Evolutionary conservation across 495 filamentous ascomycete species (phyloP).

Genomic region (Cairneyella variabilis): DNA sequence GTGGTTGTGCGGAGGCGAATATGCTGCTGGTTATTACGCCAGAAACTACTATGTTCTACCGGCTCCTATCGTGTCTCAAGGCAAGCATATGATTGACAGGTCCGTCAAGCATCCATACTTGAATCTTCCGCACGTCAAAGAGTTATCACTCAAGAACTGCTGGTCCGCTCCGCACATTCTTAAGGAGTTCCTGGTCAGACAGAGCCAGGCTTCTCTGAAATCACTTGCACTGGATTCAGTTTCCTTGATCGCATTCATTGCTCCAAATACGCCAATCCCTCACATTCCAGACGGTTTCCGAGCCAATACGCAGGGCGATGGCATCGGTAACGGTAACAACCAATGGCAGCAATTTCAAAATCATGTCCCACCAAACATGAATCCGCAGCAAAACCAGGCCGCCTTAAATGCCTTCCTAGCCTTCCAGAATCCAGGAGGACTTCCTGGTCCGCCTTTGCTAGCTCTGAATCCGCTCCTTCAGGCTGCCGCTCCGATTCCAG

Average conservation of each 20-base stretch:
- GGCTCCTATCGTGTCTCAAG: constrained; percentile 40
- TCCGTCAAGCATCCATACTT: constrained; percentile 27
- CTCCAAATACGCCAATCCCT: constrained; percentile 7
- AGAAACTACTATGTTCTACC: constrained; percentile 49
- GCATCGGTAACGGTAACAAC: neutral
- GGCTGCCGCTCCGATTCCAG: neutral
- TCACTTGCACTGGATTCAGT: constrained; percentile 40
- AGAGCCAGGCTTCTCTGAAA: constrained; percentile 25
- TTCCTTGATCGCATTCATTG: constrained; percentile 34
- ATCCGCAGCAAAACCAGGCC: too few species aligned
- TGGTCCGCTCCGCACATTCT: constrained; percentile 42
- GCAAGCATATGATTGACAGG: constrained; percentile 41
- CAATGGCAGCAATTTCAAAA: neutral
- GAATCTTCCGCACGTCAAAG: constrained; percentile 40
- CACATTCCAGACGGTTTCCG: neutral
- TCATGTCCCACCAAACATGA: too few species aligned
- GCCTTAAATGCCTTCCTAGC: neutral
- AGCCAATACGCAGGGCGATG: neutral
- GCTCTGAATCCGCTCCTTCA: neutral
- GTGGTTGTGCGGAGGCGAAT: constrained; percentile 54
- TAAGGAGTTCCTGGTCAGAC: constrained; percentile 24
- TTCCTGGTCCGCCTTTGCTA: neutral
- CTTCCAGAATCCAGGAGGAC: neutral
- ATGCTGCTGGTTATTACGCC: constrained; percentile 45
- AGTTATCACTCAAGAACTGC: constrained; percentile 55